These are phyloP conservation scores for Talaromyces sp. DNA, from an alignment of 2,329 filamentous ascomycete genomes.

Conservation along the genomic window DNA sequence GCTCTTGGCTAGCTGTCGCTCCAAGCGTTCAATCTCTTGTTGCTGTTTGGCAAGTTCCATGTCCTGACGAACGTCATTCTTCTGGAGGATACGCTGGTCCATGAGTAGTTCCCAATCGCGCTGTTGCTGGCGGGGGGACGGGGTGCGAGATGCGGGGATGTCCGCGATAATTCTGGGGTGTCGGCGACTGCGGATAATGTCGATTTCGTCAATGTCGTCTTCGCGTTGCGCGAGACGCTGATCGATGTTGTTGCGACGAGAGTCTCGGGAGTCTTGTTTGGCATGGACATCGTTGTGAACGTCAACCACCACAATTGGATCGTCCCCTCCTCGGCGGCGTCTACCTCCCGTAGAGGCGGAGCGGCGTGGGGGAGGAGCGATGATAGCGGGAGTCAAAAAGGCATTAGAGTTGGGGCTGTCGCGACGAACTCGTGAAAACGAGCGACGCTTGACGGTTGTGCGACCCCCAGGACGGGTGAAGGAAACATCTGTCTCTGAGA, in stretches of 20 bases:
- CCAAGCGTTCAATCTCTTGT: slow-evolving; percentile 35
- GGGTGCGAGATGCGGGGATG: slow-evolving; percentile 15
- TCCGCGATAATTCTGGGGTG: slow-evolving; percentile 24
- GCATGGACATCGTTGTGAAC: slow-evolving; percentile 30
- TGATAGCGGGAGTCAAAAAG: slow-evolving; percentile 27
- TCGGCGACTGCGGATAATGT: slow-evolving; percentile 23
- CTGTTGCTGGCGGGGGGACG: slow-evolving; percentile 21
- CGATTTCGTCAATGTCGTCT: slow-evolving; percentile 14
- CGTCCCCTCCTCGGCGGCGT: slow-evolving; percentile 26
- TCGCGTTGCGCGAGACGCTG: slow-evolving; percentile 23
- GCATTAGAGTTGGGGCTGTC: slow-evolving; percentile 25
- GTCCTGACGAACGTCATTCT: slow-evolving; percentile 33
- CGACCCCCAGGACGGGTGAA: slow-evolving; percentile 25
- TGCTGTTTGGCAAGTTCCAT: slow-evolving; percentile 34
- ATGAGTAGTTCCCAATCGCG: slow-evolving; percentile 36
- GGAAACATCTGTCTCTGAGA: slow-evolving; percentile 36
- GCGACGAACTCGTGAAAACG: slow-evolving; percentile 32
- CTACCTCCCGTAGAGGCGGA: slow-evolving; percentile 36
- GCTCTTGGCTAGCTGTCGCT: slow-evolving; percentile 30
- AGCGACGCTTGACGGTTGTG: slow-evolving; percentile 28
- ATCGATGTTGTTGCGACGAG: slow-evolving; percentile 26
- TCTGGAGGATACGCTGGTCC: slow-evolving; percentile 34
- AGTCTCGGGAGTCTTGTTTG: slow-evolving; percentile 28
- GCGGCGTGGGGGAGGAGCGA: slow-evolving; percentile 27
- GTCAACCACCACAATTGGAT: slow-evolving; percentile 33